phyloP scores from a whole-genome alignment of 2,329 filamentous ascomycete species.

The Epichloe gansuensis region DNA sequence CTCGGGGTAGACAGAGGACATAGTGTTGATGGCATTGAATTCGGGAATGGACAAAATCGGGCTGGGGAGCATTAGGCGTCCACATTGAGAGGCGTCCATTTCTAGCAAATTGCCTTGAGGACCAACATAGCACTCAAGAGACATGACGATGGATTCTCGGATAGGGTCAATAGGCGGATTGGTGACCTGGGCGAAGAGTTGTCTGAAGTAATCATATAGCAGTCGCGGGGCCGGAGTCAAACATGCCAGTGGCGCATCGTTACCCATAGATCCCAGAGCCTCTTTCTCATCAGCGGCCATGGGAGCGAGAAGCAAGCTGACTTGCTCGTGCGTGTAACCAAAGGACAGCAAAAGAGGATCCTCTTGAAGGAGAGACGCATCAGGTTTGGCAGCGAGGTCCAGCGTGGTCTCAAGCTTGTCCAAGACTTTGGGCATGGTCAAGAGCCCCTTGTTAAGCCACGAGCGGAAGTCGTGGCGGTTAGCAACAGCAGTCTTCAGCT shows the following conservation, averaged over 20 bases:
- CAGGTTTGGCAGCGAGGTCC: slow-evolving; percentile 54
- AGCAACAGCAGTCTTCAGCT: slow-evolving; percentile 82
- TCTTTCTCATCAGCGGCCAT: slow-evolving; percentile 98
- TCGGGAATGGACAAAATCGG: slow-evolving; percentile 82
- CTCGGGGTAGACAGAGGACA: slow-evolving; percentile 55
- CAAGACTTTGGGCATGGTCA: slow-evolving; percentile 66
- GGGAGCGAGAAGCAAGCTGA: slow-evolving; percentile 78
- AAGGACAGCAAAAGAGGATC: slow-evolving; percentile 77
- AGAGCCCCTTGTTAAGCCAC: slow-evolving; percentile 77
- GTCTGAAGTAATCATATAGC: slow-evolving; percentile 92
- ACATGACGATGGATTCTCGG: slow-evolving; percentile 96
- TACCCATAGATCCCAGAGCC: slow-evolving; percentile 93
- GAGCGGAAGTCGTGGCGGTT: slow-evolving; percentile 73
- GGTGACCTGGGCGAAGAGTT: slow-evolving; percentile 94
- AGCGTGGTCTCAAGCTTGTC: slow-evolving; percentile 45
- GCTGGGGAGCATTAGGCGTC: slow-evolving; percentile 72
- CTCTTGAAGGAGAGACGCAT: slow-evolving; percentile 62
- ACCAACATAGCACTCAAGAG: slow-evolving; percentile 87
- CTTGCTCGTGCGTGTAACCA: slow-evolving; percentile 90
- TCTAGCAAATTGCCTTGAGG: slow-evolving; percentile 91
- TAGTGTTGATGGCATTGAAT: slow-evolving; percentile 76
- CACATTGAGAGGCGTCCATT: slow-evolving; percentile 84
- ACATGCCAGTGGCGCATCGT: slow-evolving; percentile 86
- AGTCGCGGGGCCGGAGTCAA: slow-evolving; percentile 80
- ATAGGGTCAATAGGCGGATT: slow-evolving; percentile 97